These are phyloP conservation scores for Aureobasidium pullulans DNA, from an alignment of 2,329 filamentous ascomycete species.

Conservation along the genomic window DNA sequence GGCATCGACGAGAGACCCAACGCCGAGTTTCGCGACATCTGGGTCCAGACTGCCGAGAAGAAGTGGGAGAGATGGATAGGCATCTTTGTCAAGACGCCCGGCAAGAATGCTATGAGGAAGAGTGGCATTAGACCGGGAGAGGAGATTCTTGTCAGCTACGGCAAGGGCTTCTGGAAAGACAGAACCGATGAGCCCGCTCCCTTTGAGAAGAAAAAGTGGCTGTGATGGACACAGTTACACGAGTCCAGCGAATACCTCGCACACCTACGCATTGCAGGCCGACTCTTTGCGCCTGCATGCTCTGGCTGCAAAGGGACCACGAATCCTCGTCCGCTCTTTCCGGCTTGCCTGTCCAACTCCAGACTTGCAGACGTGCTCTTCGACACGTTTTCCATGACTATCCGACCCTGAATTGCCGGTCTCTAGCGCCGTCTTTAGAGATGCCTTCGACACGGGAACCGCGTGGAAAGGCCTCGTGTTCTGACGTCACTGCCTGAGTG, in stretches of 20 bases:
- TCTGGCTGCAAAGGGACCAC: no score
- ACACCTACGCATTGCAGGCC: no score
- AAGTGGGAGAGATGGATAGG: constrained; percentile 41
- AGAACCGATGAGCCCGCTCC: not conserved
- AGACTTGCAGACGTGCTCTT: no score
- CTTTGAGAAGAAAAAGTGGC: no score
- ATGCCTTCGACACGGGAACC: not conserved
- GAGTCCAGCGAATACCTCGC: no score
- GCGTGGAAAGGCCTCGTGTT: not conserved
- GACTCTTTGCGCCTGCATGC: no score
- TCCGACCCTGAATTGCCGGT: not conserved
- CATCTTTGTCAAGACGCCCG: constrained; percentile 43
- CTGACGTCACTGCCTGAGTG: not conserved
- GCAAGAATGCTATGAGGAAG: constrained; percentile 41
- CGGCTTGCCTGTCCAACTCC: not conserved
- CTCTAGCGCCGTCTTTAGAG: not conserved
- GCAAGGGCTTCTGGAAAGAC: constrained; percentile 42
- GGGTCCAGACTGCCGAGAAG: constrained; percentile 30
- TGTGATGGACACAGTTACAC: no score
- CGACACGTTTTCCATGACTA: not conserved
- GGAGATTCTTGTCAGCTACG: constrained; percentile 48
- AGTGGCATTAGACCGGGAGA: constrained; percentile 41
- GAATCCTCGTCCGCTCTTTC: not conserved
- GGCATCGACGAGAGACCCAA: constrained; percentile 36
- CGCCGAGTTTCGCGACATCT: constrained; percentile 31